phyloP scores from a whole-genome alignment of 768 basidiomycete genomes.

The Sporobolomyces phaffii region DNA sequence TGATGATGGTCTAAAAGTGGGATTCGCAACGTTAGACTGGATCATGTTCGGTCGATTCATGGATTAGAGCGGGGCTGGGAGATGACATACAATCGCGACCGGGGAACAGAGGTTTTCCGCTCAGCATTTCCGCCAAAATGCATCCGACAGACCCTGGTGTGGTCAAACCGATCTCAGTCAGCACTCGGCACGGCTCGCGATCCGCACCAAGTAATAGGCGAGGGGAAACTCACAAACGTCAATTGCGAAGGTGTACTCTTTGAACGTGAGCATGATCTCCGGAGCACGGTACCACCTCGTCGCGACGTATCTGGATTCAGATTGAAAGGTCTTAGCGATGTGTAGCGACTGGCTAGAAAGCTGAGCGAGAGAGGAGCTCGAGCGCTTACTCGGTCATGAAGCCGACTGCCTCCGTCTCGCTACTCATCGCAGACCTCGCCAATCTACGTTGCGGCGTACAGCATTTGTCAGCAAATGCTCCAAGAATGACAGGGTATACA shows the following conservation, averaged over 20 bases:
- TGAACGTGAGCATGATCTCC: conserved; percentile 99
- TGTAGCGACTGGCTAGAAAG: no score
- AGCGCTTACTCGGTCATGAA: conserved; percentile 66
- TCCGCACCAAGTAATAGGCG: no score
- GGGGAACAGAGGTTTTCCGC: conserved; percentile 90
- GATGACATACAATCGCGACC: conserved; percentile 69
- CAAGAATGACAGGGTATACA: no score
- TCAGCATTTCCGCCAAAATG: conserved; percentile 79
- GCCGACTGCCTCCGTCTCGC: conserved; percentile 52
- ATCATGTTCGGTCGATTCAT: no score
- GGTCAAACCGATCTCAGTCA: not conserved
- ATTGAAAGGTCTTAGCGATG: no score
- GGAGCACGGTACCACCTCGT: conserved; percentile 99
- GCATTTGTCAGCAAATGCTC: conserved; percentile 45
- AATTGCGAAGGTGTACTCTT: conserved; percentile 84
- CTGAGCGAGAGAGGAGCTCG: not conserved
- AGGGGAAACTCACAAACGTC: conserved; percentile 43
- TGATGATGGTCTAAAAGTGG: conserved; percentile 98
- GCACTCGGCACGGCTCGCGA: no score
- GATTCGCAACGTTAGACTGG: no score
- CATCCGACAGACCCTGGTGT: conserved; percentile 48
- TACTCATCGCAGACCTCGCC: conserved; percentile 33
- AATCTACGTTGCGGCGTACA: conserved; percentile 53
- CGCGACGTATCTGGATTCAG: conserved; percentile 71
- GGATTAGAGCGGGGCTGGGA: not conserved